Evolutionary conservation across 306 rosid genomes (phyloP).

Genomic region (Gynostemma pentaphyllum): DNA sequence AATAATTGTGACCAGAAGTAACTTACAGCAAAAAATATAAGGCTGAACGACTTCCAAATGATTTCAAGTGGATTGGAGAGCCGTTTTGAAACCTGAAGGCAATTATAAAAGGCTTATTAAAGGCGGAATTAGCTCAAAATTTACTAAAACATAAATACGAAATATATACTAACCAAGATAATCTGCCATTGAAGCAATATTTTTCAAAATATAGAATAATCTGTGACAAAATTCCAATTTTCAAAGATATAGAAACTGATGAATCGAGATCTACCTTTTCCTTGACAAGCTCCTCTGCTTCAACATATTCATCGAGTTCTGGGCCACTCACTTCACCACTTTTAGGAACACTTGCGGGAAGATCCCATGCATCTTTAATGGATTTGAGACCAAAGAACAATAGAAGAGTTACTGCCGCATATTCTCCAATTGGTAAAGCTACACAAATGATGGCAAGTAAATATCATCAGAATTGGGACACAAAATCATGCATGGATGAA

Average conservation of each 20-base stretch:
- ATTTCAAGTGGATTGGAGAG: conserved; percentile 81
- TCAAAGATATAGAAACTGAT: neutral
- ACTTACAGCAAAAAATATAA: conserved; percentile 91
- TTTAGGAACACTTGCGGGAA: conserved; percentile 49
- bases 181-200: neutral
- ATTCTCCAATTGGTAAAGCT: conserved; percentile 98
- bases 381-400: conserved; percentile 85
- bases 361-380: conserved; percentile 93
- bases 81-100: conserved; percentile 45
- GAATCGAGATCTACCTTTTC: conserved; percentile 46
- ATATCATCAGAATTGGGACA: conserved; percentile 11
- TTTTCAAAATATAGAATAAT: neutral
- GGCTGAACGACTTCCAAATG: conserved; percentile 91
- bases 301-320: conserved; percentile 73
- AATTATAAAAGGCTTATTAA: neutral
- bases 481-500: neutral
- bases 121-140: neutral
- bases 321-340: conserved; percentile 39
- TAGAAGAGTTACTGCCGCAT: conserved; percentile 90
- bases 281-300: conserved; percentile 94
- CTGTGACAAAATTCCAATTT: neutral
- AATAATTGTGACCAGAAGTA: conserved; percentile 1
- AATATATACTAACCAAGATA: neutral
- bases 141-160: neutral
- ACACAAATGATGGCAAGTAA: conserved; percentile 22